These are phyloP conservation scores for Cylindrotheca closterium DNA, from an alignment of 108 stramenopile genomes.

Conservation along the genomic window DNA sequence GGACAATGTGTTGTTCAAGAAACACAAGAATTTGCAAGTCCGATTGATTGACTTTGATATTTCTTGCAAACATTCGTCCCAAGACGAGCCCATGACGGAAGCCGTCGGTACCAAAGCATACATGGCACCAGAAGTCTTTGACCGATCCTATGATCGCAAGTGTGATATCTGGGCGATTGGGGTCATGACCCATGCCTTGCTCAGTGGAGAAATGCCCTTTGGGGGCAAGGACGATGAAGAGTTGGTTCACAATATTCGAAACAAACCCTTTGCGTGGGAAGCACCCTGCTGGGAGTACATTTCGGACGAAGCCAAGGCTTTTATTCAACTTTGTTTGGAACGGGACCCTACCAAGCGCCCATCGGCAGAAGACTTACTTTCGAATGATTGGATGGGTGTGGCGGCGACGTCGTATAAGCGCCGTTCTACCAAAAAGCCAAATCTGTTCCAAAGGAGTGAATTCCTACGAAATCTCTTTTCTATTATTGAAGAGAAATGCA, in stretches of 20 bases:
- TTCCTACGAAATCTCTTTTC: no score
- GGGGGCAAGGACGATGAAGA: slow-evolving; percentile 25
- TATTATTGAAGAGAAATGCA: no score
- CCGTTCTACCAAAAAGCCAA: no score
- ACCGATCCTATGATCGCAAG: slow-evolving; percentile 60
- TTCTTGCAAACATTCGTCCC: slow-evolving; percentile 19
- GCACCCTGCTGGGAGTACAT: neutral
- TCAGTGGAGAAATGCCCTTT: slow-evolving; percentile 51
- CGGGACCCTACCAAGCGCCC: neutral
- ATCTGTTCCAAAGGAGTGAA: no score
- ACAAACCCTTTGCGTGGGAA: neutral
- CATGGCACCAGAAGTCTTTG: slow-evolving; percentile 74
- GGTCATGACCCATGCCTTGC: slow-evolving; percentile 57
- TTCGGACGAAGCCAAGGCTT: slow-evolving; percentile 1
- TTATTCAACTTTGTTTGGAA: neutral
- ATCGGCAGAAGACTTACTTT: neutral
- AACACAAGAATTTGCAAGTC: slow-evolving; percentile 34
- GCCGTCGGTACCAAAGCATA: slow-evolving; percentile 9
- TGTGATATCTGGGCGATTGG: slow-evolving; percentile 79
- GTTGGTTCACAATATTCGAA: neutral
- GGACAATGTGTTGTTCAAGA: slow-evolving; percentile 91
- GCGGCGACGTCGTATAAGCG: neutral
- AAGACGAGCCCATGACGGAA: slow-evolving; percentile 4
- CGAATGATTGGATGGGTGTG: neutral
- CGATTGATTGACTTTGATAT: slow-evolving; percentile 84